Conservation (phyloP, 1,139 yeast species). For the Spencermartinsiella ligniputridi region DNA sequence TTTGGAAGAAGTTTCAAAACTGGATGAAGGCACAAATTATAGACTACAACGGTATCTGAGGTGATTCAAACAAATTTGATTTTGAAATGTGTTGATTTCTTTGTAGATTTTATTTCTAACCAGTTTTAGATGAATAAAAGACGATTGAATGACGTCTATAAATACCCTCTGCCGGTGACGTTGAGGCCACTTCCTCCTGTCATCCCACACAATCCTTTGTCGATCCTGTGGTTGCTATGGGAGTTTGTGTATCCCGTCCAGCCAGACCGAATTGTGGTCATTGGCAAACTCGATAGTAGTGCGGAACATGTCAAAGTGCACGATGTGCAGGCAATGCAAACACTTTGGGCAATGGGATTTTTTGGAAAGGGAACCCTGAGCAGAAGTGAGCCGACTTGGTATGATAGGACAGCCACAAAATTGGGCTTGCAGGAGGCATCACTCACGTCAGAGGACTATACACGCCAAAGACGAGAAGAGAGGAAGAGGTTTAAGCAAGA, state of each 20-base stretch:
- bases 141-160: conserved; percentile 37
- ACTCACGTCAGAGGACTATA: conserved; percentile 62
- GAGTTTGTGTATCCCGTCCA: conserved; percentile 27
- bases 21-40: conserved; percentile 39
- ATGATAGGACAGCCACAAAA: conserved; percentile 55
- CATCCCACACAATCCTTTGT: conserved; percentile 35
- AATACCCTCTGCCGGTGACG: conserved; percentile 45
- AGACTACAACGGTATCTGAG: conserved; percentile 99
- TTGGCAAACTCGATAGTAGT: conserved; percentile 36
- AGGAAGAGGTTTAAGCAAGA: conserved; percentile 67
- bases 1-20: conserved; percentile 16
- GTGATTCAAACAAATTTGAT: too few relatives aligned
- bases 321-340: conserved; percentile 46
- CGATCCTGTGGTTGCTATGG: conserved; percentile 31
- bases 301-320: conserved; percentile 40
- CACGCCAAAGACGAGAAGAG: conserved; percentile 66
- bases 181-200: conserved; percentile 37
- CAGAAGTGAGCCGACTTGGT: conserved; percentile 92
- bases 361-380: conserved; percentile 91
- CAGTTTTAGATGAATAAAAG: conserved; percentile 12
- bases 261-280: conserved; percentile 35
- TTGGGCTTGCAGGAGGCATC: conserved; percentile 40
- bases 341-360: conserved; percentile 81
- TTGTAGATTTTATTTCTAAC: background rate
- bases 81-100: background rate